Percentiles rank a stretch among this genome's conserved stretches.
Conservation (phyloP, 2,329 filamentous ascomycete genomes). For the Ilyonectria sp. region DNA sequence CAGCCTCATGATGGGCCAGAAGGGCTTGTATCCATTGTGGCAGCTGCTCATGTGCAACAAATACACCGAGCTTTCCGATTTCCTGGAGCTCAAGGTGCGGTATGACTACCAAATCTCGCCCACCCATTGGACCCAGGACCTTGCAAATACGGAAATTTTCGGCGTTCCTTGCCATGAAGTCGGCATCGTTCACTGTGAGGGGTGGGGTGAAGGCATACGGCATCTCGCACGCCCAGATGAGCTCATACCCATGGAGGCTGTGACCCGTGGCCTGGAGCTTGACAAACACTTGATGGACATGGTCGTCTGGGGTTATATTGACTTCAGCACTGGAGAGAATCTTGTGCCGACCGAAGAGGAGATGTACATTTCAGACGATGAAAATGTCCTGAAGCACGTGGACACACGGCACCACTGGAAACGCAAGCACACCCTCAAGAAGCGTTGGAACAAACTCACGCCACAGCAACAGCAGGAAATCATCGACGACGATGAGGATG, state of each 20-base stretch:
- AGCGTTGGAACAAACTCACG: conserved; percentile 58
- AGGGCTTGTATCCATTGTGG: conserved; percentile 69
- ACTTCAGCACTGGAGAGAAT: conserved; percentile 66
- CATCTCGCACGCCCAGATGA: conserved; percentile 72
- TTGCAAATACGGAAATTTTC: conserved; percentile 54
- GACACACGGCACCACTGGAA: conserved; percentile 59
- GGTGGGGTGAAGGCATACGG: conserved; percentile 65
- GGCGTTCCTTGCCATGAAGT: conserved; percentile 68
- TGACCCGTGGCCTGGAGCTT: conserved; percentile 67
- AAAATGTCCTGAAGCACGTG: conserved; percentile 51
- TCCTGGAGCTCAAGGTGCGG: conserved; percentile 70
- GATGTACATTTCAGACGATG: conserved; percentile 67
- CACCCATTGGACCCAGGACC: conserved; percentile 41
- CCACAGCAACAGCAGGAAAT: conserved; percentile 57
- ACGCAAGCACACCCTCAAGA: conserved; percentile 62
- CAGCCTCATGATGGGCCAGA: conserved; percentile 73
- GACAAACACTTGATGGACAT: conserved; percentile 69
- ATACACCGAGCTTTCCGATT: conserved; percentile 65
- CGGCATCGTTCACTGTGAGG: conserved; percentile 68
- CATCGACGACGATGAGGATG: conserved; percentile 53
- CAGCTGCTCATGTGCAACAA: conserved; percentile 70
- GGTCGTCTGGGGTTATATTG: conserved; percentile 74
- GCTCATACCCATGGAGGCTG: conserved; percentile 70
- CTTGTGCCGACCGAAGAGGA: conserved; percentile 65
- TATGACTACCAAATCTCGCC: conserved; percentile 67